Percentiles rank a stretch among this genome's conserved stretches.
Conservation (phyloP, 371 early-diverging fungal species). For the Rhizomucor miehei region DNA sequence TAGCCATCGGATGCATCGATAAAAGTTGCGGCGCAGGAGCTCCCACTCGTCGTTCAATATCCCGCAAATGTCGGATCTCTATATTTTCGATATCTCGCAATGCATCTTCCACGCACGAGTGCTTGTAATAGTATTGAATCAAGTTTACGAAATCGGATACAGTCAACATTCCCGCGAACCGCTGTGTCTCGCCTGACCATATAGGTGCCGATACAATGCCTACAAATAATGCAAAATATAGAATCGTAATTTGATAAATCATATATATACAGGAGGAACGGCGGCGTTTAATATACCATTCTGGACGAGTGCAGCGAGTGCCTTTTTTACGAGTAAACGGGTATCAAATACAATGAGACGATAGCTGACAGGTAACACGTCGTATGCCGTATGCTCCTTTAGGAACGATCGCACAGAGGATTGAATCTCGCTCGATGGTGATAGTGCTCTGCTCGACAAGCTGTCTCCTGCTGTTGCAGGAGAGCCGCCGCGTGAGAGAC, state of each 20-base stretch:
- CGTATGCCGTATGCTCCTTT: constrained; percentile 81
- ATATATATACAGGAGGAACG: too few relatives aligned
- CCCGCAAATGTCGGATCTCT: constrained; percentile 70
- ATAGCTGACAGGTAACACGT: constrained; percentile 87
- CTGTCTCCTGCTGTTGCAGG: too few relatives aligned
- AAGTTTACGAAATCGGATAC: constrained; percentile 91
- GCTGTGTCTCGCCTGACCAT: constrained; percentile 78
- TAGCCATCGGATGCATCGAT: constrained; percentile 79
- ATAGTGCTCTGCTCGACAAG: too few relatives aligned
- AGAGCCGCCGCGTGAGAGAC: too few relatives aligned
- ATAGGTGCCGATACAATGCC: constrained; percentile 94
- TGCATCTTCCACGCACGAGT: constrained; percentile 75
- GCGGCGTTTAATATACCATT: constrained; percentile 69
- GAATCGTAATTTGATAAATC: too few relatives aligned
- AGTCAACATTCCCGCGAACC: constrained; percentile 90
- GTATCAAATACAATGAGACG: constrained; percentile 92
- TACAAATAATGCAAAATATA: constrained; percentile 29
- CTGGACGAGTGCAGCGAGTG: constrained; percentile 86
- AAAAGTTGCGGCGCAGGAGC: constrained; percentile 59
- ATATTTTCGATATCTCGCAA: constrained; percentile 83
- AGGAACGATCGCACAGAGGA: constrained; percentile 60
- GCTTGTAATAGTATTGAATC: constrained; percentile 86
- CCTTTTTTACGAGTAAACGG: constrained; percentile 87
- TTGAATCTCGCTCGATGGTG: constrained; percentile 34
- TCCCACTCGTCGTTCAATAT: constrained; percentile 56